phyloP scores from a whole-genome alignment of 345 rosid genomes.

The Zanthoxylum bungeanum region DNA sequence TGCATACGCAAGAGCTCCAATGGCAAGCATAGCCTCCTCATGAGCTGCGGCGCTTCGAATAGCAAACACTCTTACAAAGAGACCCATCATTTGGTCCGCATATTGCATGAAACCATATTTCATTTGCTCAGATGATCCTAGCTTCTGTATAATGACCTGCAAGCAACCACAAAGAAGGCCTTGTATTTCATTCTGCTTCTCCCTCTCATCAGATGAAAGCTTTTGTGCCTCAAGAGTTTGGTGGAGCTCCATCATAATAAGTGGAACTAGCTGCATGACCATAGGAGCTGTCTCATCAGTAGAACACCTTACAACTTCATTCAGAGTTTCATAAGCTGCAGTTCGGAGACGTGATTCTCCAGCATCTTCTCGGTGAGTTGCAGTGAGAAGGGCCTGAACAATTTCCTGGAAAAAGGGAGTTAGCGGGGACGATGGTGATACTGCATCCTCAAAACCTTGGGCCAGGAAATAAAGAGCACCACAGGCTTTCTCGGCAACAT shows the following conservation, averaged over 20 bases:
- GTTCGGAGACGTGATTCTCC: constrained; percentile 66
- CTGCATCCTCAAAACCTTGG: constrained; percentile 65
- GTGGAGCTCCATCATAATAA: constrained; percentile 39
- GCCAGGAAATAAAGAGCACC: constrained; percentile 71
- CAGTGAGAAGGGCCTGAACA: constrained; percentile 41
- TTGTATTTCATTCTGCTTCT: constrained; percentile 38
- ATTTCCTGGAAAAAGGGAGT: constrained; percentile 43
- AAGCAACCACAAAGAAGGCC: constrained; percentile 47
- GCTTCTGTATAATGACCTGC: constrained; percentile 43
- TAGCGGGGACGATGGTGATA: constrained; percentile 31
- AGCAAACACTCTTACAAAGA: constrained; percentile 39
- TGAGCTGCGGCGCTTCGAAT: constrained; percentile 41
- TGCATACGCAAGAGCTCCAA: constrained; percentile 46
- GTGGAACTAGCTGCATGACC: constrained; percentile 35
- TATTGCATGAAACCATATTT: constrained; percentile 37
- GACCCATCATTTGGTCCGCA: constrained; percentile 42
- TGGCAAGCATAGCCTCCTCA: constrained; percentile 43
- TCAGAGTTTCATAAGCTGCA: constrained; percentile 69
- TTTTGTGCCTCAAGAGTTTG: constrained; percentile 33
- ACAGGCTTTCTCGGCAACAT: constrained; percentile 75
- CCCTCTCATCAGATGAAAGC: constrained; percentile 32
- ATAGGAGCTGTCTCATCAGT: constrained; percentile 35
- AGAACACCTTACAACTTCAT: constrained; percentile 73
- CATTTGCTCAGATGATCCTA: constrained; percentile 33
- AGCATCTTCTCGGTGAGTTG: constrained; percentile 52